Evolutionary conservation across 2,329 filamentous ascomycete species (phyloP), one percentile per base, ranked within the genome.

Genomic region (Karstenula rhodostoma): DNA sequence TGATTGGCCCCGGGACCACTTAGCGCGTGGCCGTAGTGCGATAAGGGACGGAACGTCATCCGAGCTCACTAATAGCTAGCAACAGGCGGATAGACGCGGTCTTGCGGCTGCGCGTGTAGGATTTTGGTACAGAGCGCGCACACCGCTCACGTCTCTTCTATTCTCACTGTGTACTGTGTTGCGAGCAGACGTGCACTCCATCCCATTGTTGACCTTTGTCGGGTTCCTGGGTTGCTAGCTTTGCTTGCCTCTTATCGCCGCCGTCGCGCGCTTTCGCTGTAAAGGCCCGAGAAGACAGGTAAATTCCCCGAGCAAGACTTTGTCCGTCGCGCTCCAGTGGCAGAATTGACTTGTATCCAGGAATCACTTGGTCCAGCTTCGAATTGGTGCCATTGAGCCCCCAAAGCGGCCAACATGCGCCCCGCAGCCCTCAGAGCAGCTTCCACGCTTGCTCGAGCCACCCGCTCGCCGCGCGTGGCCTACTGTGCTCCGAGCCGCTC

Each of bases 361-460:
- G 35, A 15, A 19, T 43, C 44, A 42, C 54, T 54, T 46, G 33
- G 29, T 29, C 35, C 48, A 51, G 57, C 51, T 32, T 27, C 33
- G 15, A 32, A 44, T 22, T 35, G 35, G 52, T 53, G 49, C 53
- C 57, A 51, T 58, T 60, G 57, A 59, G 54, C 60, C 27, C 54
- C 25, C 23, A 49, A 17, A 59, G 43, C 54, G 44, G 27, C 61
- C 62, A 70, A 42, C 51, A 77, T 77, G 74, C 72, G 73, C 32
- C 70, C 70, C 44, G 63, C 69, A 54, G 73, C 70, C 61, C 67
- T 77, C 57, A 65, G 73, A 58, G 71, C 75, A 65, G 73, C 73
- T 49, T 67, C 67, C 62, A 66, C 71, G 55, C 70, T 70, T 54
- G 65, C 65, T 55, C 71, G 70, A 49, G 65, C 73, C 51, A 62